phyloP scores from a whole-genome alignment of 2,329 filamentous ascomycete genomes.

The Claviceps humidiphila region DNA sequence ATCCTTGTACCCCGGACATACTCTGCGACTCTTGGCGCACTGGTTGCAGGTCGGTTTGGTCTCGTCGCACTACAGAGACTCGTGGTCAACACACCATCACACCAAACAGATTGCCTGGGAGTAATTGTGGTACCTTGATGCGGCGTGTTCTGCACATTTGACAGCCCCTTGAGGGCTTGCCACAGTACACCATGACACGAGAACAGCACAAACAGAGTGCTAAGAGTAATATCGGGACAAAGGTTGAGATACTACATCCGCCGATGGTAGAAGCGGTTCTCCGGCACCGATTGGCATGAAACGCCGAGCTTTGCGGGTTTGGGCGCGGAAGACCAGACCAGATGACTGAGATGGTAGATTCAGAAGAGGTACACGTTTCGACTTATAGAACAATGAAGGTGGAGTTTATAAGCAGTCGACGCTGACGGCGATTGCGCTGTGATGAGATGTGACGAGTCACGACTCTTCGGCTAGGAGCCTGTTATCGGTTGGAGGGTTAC shows the following conservation, averaged over 20 bases:
- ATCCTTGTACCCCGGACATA: constrained; percentile 56
- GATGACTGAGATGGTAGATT: background rate
- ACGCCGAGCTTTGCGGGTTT: background rate
- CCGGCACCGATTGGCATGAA: background rate
- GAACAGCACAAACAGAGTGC: background rate
- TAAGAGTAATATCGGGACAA: background rate
- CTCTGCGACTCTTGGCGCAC: constrained; percentile 48
- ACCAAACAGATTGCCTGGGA: background rate
- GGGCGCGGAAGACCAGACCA: background rate
- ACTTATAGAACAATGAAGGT: background rate
- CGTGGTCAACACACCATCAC: background rate
- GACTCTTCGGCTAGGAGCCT: no score
- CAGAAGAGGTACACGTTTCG: background rate
- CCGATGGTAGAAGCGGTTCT: background rate
- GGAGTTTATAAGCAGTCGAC: background rate
- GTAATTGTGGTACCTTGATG: constrained; percentile 46
- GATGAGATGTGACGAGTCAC: background rate
- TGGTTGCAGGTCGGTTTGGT: constrained; percentile 52
- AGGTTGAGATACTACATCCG: background rate
- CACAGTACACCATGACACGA: constrained; percentile 47
- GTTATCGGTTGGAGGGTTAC: background rate
- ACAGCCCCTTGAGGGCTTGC: constrained; percentile 54
- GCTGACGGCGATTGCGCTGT: background rate
- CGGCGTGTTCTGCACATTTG: constrained; percentile 61
- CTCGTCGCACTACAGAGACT: constrained; percentile 45